These are phyloP conservation scores for Plenodomus tracheiphilus DNA, from an alignment of 2,329 filamentous ascomycete species.

Conservation along the genomic window DNA sequence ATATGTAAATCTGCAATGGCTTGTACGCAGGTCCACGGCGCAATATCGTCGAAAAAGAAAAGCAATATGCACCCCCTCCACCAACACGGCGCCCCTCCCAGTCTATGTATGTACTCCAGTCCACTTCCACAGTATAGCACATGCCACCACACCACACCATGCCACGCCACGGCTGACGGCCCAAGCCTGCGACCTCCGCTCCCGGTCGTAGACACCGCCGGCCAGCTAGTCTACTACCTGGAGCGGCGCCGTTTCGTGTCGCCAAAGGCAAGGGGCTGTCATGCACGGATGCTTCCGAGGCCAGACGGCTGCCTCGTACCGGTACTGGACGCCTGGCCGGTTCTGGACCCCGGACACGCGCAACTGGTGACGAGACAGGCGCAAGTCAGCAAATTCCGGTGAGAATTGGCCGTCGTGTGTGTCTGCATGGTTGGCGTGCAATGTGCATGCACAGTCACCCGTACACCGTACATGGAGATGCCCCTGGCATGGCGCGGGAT, in stretches of 20 bases:
- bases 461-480: too few relatives aligned
- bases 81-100: background rate
- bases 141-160: background rate
- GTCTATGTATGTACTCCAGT: too few relatives aligned
- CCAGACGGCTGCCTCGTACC: background rate
- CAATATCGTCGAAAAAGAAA: too few relatives aligned
- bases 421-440: too few relatives aligned
- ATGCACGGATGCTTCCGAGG: background rate
- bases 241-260: background rate
- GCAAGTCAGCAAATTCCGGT: background rate
- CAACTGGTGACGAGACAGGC: background rate
- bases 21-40: too few relatives aligned
- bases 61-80: too few relatives aligned
- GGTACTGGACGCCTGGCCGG: background rate
- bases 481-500: too few relatives aligned
- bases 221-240: too few relatives aligned
- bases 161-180: background rate
- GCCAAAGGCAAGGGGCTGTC: background rate
- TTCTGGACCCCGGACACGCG: background rate
- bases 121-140: background rate
- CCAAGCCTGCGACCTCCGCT: background rate
- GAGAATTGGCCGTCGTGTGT: background rate
- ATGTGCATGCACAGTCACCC: too few relatives aligned
- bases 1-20: too few relatives aligned
- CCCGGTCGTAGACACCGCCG: background rate